A percentile compares a stretch with the other conserved stretches of the same genome.
phyloP scores from a whole-genome alignment of 1,284 basidiomycete species.

The Ustilago shanxiensis region DNA sequence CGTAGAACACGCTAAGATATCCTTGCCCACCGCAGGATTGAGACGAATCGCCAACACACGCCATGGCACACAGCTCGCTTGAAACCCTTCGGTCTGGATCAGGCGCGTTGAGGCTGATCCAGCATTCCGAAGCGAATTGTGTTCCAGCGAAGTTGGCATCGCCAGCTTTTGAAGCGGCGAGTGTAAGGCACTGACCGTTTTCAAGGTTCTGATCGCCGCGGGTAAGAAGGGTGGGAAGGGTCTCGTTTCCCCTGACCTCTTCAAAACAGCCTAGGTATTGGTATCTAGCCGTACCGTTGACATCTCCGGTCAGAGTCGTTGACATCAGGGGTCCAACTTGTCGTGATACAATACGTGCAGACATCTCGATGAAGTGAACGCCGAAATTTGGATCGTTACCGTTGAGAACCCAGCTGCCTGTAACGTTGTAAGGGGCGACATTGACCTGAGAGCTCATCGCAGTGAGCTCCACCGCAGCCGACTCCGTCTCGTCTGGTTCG shows the following conservation, averaged over 20 bases:
- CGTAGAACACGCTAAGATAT: neutral
- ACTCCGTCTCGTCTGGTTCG: neutral
- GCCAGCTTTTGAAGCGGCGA: neutral
- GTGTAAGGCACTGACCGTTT: neutral
- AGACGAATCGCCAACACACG: neutral
- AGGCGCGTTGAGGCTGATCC: neutral
- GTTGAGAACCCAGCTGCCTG: conserved; percentile 26
- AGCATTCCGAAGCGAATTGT: neutral
- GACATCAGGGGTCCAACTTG: conserved; percentile 9
- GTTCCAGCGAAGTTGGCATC: neutral
- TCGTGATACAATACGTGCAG: conserved; percentile 18
- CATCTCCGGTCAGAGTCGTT: neutral
- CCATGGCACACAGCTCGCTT: neutral
- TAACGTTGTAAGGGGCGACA: neutral
- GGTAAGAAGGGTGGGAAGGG: too few species aligned
- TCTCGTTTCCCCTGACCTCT: too few species aligned
- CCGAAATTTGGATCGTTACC: conserved; percentile 37
- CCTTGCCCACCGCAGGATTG: neutral
- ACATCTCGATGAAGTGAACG: conserved; percentile 28
- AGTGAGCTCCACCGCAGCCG: neutral
- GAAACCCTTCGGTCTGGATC: neutral
- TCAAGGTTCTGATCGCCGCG: neutral
- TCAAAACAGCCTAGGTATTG: neutral
- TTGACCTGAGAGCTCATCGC: neutral
- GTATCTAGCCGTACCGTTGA: neutral